These are phyloP conservation scores for Rauvolfia tetraphylla DNA, from an alignment of 257 asterid species.

Conservation along the genomic window DNA sequence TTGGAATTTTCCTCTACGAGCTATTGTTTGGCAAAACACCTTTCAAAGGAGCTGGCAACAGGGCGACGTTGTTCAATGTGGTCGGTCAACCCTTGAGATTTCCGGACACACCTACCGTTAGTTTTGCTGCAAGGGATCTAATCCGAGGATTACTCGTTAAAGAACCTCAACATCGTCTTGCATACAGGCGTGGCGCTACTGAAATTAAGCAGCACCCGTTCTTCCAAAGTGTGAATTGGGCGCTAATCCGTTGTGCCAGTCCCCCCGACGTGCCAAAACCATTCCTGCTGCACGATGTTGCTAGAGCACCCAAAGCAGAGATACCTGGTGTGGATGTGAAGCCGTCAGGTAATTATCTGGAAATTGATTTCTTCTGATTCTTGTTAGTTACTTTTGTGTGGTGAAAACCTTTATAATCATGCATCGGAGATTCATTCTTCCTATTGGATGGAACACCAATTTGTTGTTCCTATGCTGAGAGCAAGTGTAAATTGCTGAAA, in stretches of 20 bases:
- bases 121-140: constrained; percentile 65
- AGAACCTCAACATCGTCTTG: constrained; percentile 65
- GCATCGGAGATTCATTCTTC: constrained; percentile 1
- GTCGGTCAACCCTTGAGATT: constrained; percentile 60
- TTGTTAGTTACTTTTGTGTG: background rate
- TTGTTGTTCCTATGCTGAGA: constrained; percentile 16
- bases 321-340: constrained; percentile 39
- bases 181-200: constrained; percentile 65
- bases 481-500: constrained; percentile 15
- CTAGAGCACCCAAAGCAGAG: constrained; percentile 26
- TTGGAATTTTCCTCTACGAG: constrained; percentile 57
- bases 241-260: constrained; percentile 57
- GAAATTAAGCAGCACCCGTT: constrained; percentile 66
- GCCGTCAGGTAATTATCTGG: constrained; percentile 55
- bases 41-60: constrained; percentile 54
- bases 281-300: constrained; percentile 25
- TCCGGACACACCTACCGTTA: constrained; percentile 55
- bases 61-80: constrained; percentile 63
- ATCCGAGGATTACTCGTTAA: constrained; percentile 59
- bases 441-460: constrained; percentile 10
- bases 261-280: constrained; percentile 65
- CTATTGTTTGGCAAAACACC: constrained; percentile 61
- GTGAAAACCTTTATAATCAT: constrained; percentile 3
- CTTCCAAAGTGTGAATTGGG: constrained; percentile 62
- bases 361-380: constrained; percentile 58